Evolutionary conservation across 257 asterid species (phyloP), one percentile per base, ranked within the genome.

Genomic region (Rubia yunnanensis): DNA sequence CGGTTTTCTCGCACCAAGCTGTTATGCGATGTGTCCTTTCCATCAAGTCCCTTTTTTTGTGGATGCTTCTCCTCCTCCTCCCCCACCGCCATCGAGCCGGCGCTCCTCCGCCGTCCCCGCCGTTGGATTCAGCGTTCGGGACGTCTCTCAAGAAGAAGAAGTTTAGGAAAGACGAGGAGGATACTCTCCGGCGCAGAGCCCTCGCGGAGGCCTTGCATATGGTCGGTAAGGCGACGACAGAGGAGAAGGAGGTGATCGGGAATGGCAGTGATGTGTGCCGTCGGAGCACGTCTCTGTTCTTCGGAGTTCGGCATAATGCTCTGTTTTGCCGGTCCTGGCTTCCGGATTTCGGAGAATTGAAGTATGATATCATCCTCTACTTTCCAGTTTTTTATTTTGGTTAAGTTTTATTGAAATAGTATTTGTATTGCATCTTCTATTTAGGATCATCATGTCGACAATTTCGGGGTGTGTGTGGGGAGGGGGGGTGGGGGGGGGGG

Each of bases 241-340:
- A 55, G 7, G 32, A 38, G 44, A 63, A 48, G 38, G 60, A 48
- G n/a, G 71, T 54, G 68, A 66, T 7, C n/a, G 82, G 61, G 13
- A 24, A 50, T 1, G 79, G 63, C 1, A 63, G 68, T 74, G 17
- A 67, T 79, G 69, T 76, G 44, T 82, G 89, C 79, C 73, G 76
- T 68, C 82, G 92, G 86, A 77, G 75, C 69, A 94, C 97, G 74
- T 90, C 82, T 59, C 68, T 90, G 87, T 94, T 94, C 78, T 81
- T 63, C 9, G 97, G 97, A 38, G 83, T 71, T 24, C 72, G 85
- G 17, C 72, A 88, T 67, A 88, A 94, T 74, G 97, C 97, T 65
- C 85, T 94, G 55, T 94, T 94, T 78, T 90, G 86, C 74, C 89
- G 99, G 50, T 88, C 97, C 38, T 94, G 99, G 99, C 78, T 88